phyloP scores from a whole-genome alignment of 2,329 filamentous ascomycete species.

The Colletotrichum euphorbiae region DNA sequence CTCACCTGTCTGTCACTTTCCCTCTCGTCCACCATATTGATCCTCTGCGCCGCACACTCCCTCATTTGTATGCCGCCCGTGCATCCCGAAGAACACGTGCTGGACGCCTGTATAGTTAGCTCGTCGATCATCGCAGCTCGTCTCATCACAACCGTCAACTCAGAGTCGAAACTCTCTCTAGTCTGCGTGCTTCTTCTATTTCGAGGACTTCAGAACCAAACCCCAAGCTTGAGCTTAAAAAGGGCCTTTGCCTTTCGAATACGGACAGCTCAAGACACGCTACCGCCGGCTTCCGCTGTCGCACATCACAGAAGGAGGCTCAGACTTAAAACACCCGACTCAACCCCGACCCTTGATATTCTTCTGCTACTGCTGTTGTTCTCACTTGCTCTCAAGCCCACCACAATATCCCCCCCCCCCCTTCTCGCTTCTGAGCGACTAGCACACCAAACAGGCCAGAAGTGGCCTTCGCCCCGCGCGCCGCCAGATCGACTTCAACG shows the following conservation, averaged over 20 bases:
- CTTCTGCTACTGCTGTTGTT: background rate
- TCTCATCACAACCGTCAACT: background rate
- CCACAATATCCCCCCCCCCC: background rate
- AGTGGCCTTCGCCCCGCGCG: constrained; percentile 23
- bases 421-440: too few relatives aligned
- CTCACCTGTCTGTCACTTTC: background rate
- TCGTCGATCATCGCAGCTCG: background rate
- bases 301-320: constrained; percentile 12
- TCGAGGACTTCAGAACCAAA: too few relatives aligned
- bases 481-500: constrained; percentile 14
- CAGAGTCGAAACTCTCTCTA: background rate
- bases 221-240: background rate
- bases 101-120: background rate
- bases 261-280: constrained; percentile 3
- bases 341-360: constrained; percentile 5
- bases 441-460: background rate
- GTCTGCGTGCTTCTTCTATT: background rate
- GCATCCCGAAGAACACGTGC: background rate
- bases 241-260: too few relatives aligned
- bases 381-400: too few relatives aligned
- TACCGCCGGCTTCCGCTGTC: constrained; percentile 13
- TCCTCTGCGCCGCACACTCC: background rate
- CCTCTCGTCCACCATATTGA: background rate
- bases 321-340: constrained; percentile 14
- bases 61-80: background rate